Conservation (phyloP, 192 early-diverging fungal species). For the Phlyctochytrium planicorne region DNA sequence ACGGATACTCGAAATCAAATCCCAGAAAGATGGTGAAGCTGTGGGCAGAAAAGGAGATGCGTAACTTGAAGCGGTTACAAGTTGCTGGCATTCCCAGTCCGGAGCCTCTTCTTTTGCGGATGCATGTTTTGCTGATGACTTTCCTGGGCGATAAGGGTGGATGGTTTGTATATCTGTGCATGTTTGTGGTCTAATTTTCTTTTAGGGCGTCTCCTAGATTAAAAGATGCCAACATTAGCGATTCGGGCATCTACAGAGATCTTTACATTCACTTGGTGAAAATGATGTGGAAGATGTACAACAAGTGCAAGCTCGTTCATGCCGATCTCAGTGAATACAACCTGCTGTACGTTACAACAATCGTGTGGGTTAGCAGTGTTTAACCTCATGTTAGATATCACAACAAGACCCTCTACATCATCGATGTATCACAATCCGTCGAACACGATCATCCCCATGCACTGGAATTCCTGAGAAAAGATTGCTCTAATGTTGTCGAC, state of each 20-base stretch:
- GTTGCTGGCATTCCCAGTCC: constrained; percentile 86
- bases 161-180: constrained; percentile 49
- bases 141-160: constrained; percentile 90
- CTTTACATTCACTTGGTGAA: constrained; percentile 84
- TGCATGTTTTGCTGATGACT: constrained; percentile 95
- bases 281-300: constrained; percentile 89
- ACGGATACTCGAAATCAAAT: constrained; percentile 91
- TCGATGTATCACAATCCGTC: constrained; percentile 98
- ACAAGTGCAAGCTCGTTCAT: constrained; percentile 90
- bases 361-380: neutral
- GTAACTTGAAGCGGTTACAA: constrained; percentile 90
- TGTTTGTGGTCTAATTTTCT: constrained; percentile 13
- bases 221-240: constrained; percentile 85
- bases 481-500: constrained; percentile 89
- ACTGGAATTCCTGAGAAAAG: constrained; percentile 93
- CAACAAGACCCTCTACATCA: constrained; percentile 78
- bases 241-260: constrained; percentile 63
- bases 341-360: constrained; percentile 62
- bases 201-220: constrained; percentile 83
- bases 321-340: constrained; percentile 99
- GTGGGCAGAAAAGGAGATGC: constrained; percentile 99
- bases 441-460: constrained; percentile 98
- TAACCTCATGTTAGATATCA: constrained; percentile 68
- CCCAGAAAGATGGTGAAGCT: constrained; percentile 98
- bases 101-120: constrained; percentile 77